phyloP scores from a whole-genome alignment of 164 flowering plant genomes.

The Malania oleifera region DNA sequence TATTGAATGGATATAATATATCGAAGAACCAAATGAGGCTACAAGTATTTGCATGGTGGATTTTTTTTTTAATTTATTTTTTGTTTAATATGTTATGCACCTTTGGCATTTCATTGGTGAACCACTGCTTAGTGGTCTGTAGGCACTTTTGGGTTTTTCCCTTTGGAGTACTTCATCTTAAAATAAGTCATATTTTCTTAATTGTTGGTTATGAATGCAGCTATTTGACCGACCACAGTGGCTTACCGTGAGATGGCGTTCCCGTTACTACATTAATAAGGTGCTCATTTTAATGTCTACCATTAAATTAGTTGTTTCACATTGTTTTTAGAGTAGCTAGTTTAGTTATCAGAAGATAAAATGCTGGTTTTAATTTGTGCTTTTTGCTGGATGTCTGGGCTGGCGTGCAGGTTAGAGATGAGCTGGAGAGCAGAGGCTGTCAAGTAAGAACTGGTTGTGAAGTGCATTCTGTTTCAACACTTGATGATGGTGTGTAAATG shows the following conservation, averaged over 20 bases:
- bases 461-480: constrained; percentile 50
- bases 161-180: no score
- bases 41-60: not conserved
- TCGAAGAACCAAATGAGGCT: no score
- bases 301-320: not conserved
- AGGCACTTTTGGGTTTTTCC: no score
- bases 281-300: constrained; percentile 21
- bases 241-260: constrained; percentile 76
- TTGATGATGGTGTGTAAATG: constrained; percentile 45
- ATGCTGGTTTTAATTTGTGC: no score
- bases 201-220: not conserved
- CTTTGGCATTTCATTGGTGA: no score
- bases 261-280: constrained; percentile 68
- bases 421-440: constrained; percentile 53
- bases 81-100: no score
- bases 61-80: not conserved
- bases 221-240: constrained; percentile 84
- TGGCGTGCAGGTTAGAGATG: constrained; percentile 50
- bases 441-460: constrained; percentile 54
- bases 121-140: no score
- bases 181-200: no score
- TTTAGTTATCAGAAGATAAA: no score
- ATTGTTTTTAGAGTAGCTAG: no score
- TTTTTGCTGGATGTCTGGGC: not conserved
- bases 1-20: no score